Percentiles rank a stretch among this genome's conserved stretches.
Conservation (phyloP, 768 basidiomycete species). For the Suillus luteus region DNA sequence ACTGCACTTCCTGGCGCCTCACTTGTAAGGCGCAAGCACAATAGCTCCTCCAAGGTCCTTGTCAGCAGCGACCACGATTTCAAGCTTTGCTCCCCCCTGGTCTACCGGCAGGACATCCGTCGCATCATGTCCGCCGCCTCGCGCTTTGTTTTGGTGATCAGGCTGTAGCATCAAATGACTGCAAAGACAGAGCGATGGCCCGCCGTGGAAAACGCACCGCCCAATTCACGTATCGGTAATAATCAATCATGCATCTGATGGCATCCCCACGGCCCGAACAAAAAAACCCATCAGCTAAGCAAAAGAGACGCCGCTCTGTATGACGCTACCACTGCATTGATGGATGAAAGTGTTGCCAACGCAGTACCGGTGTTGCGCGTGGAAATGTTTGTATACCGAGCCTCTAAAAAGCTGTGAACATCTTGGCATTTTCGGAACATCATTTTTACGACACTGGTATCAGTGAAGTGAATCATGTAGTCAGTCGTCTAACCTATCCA, state of each 20-base stretch:
- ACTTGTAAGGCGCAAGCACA: background rate
- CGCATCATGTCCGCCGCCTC: background rate
- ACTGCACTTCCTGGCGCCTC: too few species aligned
- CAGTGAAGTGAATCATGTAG: background rate
- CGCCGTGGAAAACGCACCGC: background rate
- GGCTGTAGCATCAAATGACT: background rate
- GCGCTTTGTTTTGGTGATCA: background rate
- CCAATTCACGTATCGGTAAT: background rate
- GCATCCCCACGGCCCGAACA: too few species aligned
- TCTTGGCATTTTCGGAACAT: background rate
- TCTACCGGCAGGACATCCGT: background rate
- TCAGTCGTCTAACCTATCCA: background rate
- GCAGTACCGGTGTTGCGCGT: background rate
- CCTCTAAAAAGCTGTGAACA: background rate
- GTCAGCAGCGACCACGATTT: background rate
- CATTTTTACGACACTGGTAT: background rate
- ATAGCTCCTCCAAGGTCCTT: background rate
- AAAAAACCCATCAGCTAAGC: background rate
- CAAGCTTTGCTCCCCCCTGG: background rate
- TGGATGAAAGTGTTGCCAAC: background rate
- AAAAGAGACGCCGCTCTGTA: background rate
- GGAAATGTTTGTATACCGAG: background rate
- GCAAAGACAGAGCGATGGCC: background rate
- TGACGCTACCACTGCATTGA: background rate
- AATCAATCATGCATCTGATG: too few species aligned